Percentiles rank a stretch among this genome's conserved stretches.
phyloP scores from a whole-genome alignment of 1,139 yeast species.

The Yamadazyma epiphylla region DNA sequence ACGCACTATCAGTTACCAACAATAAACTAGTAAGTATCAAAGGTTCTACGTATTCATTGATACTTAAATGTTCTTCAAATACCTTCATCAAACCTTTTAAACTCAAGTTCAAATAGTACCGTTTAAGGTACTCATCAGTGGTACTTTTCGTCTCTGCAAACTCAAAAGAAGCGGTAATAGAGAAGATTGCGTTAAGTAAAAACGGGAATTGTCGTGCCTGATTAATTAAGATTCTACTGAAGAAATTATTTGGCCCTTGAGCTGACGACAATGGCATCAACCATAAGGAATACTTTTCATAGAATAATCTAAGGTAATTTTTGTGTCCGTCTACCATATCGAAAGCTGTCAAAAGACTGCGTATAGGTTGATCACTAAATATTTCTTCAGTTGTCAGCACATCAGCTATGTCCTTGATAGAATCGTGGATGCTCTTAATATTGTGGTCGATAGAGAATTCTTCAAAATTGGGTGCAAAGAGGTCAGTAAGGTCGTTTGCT shows the following conservation, averaged over 20 bases:
- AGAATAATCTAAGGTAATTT: slow-evolving; percentile 13
- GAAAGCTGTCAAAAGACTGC: slow-evolving; percentile 9
- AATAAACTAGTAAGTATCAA: slow-evolving; percentile 14
- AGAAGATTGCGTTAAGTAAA: slow-evolving; percentile 13
- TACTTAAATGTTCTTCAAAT: slow-evolving; percentile 8
- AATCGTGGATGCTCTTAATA: too few species aligned
- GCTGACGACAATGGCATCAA: slow-evolving; percentile 14
- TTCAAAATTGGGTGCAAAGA: slow-evolving; percentile 7
- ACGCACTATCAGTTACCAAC: slow-evolving; percentile 16
- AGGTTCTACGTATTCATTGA: slow-evolving; percentile 12
- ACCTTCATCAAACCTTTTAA: slow-evolving; percentile 12
- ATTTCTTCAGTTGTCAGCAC: slow-evolving; percentile 6
- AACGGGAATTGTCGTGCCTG: slow-evolving; percentile 14
- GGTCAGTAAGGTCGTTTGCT: slow-evolving; percentile 12
- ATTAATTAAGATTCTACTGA: slow-evolving; percentile 11
- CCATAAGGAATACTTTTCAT: slow-evolving; percentile 16
- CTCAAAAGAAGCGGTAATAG: slow-evolving; percentile 15
- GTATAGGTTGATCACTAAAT: slow-evolving; percentile 9
- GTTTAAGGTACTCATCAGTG: slow-evolving; percentile 9
- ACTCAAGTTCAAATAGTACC: slow-evolving; percentile 10
- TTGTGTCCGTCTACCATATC: slow-evolving; percentile 13
- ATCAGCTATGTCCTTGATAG: too few species aligned
- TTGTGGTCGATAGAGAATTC: too few species aligned
- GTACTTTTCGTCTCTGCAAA: slow-evolving; percentile 7
- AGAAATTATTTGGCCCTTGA: slow-evolving; percentile 13